A percentile compares a stretch with the other conserved stretches of the same genome.
Evolutionary conservation across 768 basidiomycete species (phyloP).

Genomic region (Crassisporium funariophilum): DNA sequence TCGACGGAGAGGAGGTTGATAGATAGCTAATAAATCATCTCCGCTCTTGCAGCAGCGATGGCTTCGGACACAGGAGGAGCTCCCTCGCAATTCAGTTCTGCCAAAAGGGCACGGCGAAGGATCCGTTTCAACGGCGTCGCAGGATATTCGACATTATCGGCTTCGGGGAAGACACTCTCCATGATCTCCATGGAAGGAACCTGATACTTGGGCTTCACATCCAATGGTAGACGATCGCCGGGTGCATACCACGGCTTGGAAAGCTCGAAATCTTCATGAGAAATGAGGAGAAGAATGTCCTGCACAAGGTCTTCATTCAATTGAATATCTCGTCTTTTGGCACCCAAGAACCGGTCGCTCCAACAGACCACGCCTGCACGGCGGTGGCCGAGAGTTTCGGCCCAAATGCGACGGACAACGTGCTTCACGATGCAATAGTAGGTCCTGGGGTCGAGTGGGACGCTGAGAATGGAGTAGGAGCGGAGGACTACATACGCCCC

Average conservation of each 20-base stretch:
- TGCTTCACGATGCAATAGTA: constrained; percentile 43
- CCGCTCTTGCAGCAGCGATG: too few relatives aligned
- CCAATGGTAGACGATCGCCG: not conserved
- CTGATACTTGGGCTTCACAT: constrained; percentile 1
- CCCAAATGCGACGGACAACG: constrained; percentile 32
- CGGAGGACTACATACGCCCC: constrained; percentile 45
- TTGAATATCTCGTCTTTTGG: constrained; percentile 3
- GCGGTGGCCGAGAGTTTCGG: constrained; percentile 19
- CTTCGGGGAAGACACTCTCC: not conserved
- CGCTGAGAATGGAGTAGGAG: constrained; percentile 27
- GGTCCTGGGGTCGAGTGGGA: constrained; percentile 35
- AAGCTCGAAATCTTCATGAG: constrained; percentile 8
- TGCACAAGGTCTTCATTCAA: constrained; percentile 9
- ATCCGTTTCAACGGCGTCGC: constrained; percentile 2
- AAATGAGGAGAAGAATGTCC: constrained; percentile 10
- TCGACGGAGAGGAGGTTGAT: too few relatives aligned
- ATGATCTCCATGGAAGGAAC: constrained; percentile 11
- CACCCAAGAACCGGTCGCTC: constrained; percentile 31
- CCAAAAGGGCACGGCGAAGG: constrained; percentile 5
- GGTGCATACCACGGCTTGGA: constrained; percentile 5
- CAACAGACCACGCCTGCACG: constrained; percentile 16
- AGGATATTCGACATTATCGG: constrained; percentile 3
- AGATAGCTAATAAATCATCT: too few relatives aligned
- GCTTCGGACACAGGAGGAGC: too few relatives aligned
- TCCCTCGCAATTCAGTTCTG: too few relatives aligned